Percentiles rank a stretch among this genome's conserved stretches.
Conservation (phyloP, 257 asterid genomes). For the Linaria vulgaris region DNA sequence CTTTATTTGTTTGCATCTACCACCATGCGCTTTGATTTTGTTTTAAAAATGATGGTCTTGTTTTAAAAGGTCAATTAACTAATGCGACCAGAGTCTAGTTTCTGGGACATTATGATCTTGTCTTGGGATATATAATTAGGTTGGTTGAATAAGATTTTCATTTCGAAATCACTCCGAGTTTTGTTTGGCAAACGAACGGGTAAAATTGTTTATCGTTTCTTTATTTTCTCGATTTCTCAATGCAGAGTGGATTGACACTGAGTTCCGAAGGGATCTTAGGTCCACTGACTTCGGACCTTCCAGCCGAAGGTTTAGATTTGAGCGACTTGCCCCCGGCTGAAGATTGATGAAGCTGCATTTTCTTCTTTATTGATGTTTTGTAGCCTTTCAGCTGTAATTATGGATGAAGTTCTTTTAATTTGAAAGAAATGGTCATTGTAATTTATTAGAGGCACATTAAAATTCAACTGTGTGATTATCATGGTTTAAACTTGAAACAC, state of each 20-base stretch:
- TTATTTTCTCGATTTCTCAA: background rate
- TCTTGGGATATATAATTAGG: background rate
- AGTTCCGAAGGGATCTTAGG: slow-evolving; percentile 90
- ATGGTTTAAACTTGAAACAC: too few relatives aligned
- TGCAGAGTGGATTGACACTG: slow-evolving; percentile 91
- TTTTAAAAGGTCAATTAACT: too few relatives aligned
- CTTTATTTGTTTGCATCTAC: too few relatives aligned
- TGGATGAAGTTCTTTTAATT: background rate
- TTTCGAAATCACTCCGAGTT: background rate
- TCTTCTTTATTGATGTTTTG: background rate
- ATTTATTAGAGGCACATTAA: too few relatives aligned
- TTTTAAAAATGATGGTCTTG: too few relatives aligned
- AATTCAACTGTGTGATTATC: too few relatives aligned
- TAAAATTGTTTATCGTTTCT: background rate
- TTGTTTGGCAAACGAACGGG: background rate
- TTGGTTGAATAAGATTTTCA: background rate
- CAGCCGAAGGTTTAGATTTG: slow-evolving; percentile 78
- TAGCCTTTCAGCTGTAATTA: slow-evolving; percentile 22
- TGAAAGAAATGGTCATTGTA: too few relatives aligned
- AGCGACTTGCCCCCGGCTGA: slow-evolving; percentile 72
- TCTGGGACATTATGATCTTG: background rate
- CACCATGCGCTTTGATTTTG: too few relatives aligned
- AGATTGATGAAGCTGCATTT: slow-evolving; percentile 35
- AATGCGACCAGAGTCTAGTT: background rate
- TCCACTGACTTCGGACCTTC: slow-evolving; percentile 78